These are phyloP conservation scores for Chaetomium strumarium DNA, from an alignment of 2,329 filamentous ascomycete species.

Conservation along the genomic window DNA sequence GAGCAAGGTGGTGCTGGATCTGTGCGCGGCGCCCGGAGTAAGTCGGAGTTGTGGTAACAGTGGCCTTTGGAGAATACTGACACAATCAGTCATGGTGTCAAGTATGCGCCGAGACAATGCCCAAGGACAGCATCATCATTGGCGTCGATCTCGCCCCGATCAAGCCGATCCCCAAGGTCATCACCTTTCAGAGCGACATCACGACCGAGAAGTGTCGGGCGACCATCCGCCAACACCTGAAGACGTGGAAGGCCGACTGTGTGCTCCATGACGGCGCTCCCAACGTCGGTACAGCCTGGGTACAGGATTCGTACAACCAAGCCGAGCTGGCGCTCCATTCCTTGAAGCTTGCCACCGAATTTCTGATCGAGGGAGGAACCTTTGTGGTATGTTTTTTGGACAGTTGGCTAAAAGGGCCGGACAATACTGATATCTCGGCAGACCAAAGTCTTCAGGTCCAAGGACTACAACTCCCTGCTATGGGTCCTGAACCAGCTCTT, in stretches of 20 bases:
- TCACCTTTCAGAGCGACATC: slow-evolving; percentile 96
- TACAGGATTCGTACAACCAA: slow-evolving; percentile 96
- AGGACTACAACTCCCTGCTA: slow-evolving; percentile 90
- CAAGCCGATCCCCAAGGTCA: slow-evolving; percentile 88
- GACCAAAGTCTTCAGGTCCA: slow-evolving; percentile 94
- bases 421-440: slow-evolving; percentile 2
- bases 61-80: slow-evolving; percentile 23
- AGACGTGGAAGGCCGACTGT: slow-evolving; percentile 93
- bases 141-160: slow-evolving; percentile 94
- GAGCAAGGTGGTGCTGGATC: slow-evolving; percentile 92
- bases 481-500: slow-evolving; percentile 99
- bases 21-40: slow-evolving; percentile 92
- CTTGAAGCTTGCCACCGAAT: slow-evolving; percentile 91
- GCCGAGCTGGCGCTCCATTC: slow-evolving; percentile 87
- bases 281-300: slow-evolving; percentile 97
- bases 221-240: slow-evolving; percentile 82
- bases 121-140: slow-evolving; percentile 79
- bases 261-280: slow-evolving; percentile 96
- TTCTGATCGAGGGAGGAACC: slow-evolving; percentile 78
- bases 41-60: slow-evolving; percentile 29
- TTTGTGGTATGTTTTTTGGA: slow-evolving; percentile 53
- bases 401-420: too few species aligned
- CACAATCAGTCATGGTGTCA: slow-evolving; percentile 79
- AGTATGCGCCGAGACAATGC: slow-evolving; percentile 94
- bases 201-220: slow-evolving; percentile 94